Evolutionary conservation across 306 rosid genomes (phyloP).

Genomic region (Inga oerstediana): DNA sequence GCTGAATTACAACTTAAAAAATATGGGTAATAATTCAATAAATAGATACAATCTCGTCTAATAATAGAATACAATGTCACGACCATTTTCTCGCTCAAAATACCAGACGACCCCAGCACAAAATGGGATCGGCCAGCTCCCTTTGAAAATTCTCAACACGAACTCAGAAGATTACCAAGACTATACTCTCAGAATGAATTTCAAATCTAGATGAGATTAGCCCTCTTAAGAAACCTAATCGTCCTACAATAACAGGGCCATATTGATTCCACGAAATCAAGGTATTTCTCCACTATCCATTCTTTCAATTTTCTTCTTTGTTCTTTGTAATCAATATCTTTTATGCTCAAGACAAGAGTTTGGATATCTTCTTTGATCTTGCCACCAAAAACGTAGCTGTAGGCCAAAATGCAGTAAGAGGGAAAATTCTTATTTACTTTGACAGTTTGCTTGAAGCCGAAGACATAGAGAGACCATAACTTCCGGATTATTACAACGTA

Average conservation of each 20-base stretch:
- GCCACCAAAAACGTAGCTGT: conserved; percentile 56
- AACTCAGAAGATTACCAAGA: conserved; percentile 37
- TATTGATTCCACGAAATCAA: conserved; percentile 79
- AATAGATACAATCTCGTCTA: conserved; percentile 43
- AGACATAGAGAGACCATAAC: conserved; percentile 64
- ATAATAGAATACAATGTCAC: conserved; percentile 35
- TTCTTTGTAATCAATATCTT: conserved; percentile 65
- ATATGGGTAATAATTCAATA: conserved; percentile 29
- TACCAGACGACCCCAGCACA: conserved; percentile 53
- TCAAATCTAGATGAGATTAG: conserved; percentile 72
- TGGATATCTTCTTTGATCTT: conserved; percentile 59
- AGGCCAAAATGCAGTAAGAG: conserved; percentile 55
- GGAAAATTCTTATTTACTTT: conserved; percentile 61
- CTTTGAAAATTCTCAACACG: conserved; percentile 37
- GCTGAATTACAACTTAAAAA: conserved; percentile 28
- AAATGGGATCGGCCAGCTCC: conserved; percentile 57
- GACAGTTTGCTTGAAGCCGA: conserved; percentile 71
- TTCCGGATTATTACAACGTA: conserved; percentile 59
- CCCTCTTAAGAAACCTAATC: conserved; percentile 77
- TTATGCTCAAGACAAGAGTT: conserved; percentile 46
- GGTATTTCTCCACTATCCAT: conserved; percentile 63
- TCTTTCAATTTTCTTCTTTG: conserved; percentile 51
- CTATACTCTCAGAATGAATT: conserved; percentile 32
- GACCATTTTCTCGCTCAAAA: conserved; percentile 46
- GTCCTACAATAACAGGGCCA: conserved; percentile 86